Base-by-base conservation (phyloP, 495 filamentous ascomycete genomes). In the Bombardia bombarda region DNA sequence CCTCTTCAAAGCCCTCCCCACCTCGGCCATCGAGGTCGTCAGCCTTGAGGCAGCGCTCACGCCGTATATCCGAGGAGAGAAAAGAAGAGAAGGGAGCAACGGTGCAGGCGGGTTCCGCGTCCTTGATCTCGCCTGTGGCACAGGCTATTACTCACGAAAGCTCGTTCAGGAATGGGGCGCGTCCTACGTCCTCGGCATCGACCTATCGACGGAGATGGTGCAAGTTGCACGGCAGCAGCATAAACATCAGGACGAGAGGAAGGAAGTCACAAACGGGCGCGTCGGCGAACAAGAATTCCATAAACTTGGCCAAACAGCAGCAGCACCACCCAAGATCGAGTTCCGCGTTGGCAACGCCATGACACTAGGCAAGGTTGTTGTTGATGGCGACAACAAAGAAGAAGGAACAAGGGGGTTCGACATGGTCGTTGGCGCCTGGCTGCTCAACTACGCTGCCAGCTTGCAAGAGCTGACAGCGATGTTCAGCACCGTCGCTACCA, bases 371-470 rank as follows among this genome's bases (percentile, higher is more conserved):
- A 25, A 20, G n/a, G n/a, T n/a, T n/a, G n/a, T n/a, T n/a, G n/a
- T n/a, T n/a, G n/a, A n/a, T n/a, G n/a, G n/a, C n/a, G n/a, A n/a
- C n/a, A n/a, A n/a, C 30, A 30, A 44, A 13, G 49, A 44, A 14
- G 49, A 52, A 12, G 65, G 52, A 6, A 53, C 51, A 9, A 7
- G 25, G 21, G 32, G 16, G n/a, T 70, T 68, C 43, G 64, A 69
- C 42, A 4, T 67, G 21, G 64, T 65, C 14, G 53, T 65, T 20
- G 64, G 45, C 2, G 52, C 46, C 21, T 69, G 64, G 64, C 43
- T 69, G 7, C 54, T 67, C 30, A 66, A 67, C 47, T 69, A 66
- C 37, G 62, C 66, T 5, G 37, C 51, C n/a, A 50, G 37, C 42
- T 21, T 42, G 3, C 39, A 42, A 13, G 54, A 51, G 4, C 45